Evolutionary conservation across 2,329 filamentous ascomycete species (phyloP).

Genomic region (Aspergillus carbonarius): DNA sequence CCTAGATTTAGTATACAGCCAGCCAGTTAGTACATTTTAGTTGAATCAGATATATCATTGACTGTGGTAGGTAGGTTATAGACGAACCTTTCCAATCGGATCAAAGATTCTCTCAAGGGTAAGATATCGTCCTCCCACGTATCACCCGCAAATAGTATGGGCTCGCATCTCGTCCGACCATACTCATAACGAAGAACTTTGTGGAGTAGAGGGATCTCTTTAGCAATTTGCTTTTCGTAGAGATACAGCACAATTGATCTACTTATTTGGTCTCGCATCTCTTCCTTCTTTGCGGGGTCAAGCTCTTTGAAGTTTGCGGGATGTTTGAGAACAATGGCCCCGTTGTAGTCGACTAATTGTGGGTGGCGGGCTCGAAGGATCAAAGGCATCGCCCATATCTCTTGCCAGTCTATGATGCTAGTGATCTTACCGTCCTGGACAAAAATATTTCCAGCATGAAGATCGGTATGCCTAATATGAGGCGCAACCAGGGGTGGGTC

Average conservation of each 20-base stretch:
- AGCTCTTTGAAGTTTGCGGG: slow-evolving; percentile 26
- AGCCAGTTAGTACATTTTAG: too few relatives aligned
- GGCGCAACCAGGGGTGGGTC: slow-evolving; percentile 23
- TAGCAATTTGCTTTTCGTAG: slow-evolving; percentile 19
- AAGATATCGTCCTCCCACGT: slow-evolving; percentile 28
- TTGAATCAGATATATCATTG: too few relatives aligned
- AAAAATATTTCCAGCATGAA: slow-evolving; percentile 43
- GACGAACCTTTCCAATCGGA: slow-evolving; percentile 25
- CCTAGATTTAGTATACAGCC: slow-evolving; percentile 6
- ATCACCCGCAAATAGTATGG: slow-evolving; percentile 20
- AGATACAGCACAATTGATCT: slow-evolving; percentile 25
- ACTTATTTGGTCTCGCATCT: slow-evolving; percentile 18
- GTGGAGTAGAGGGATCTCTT: slow-evolving; percentile 15
- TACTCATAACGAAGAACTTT: slow-evolving; percentile 18
- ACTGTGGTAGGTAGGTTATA: neutral
- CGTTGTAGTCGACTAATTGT: slow-evolving; percentile 26
- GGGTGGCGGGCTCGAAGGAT: slow-evolving; percentile 25
- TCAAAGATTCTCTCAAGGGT: slow-evolving; percentile 24
- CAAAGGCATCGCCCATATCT: slow-evolving; percentile 30
- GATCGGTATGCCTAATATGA: slow-evolving; percentile 43
- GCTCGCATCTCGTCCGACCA: slow-evolving; percentile 19
- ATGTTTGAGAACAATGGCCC: slow-evolving; percentile 23
- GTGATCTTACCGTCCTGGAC: slow-evolving; percentile 36
- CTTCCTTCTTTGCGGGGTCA: slow-evolving; percentile 11
- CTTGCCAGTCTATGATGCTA: slow-evolving; percentile 47